These are phyloP conservation scores for Bryoerythrophyllum caledonicum DNA, from an alignment of 225 moss, liverwort and hornwort genomes.

Conservation along the genomic window DNA sequence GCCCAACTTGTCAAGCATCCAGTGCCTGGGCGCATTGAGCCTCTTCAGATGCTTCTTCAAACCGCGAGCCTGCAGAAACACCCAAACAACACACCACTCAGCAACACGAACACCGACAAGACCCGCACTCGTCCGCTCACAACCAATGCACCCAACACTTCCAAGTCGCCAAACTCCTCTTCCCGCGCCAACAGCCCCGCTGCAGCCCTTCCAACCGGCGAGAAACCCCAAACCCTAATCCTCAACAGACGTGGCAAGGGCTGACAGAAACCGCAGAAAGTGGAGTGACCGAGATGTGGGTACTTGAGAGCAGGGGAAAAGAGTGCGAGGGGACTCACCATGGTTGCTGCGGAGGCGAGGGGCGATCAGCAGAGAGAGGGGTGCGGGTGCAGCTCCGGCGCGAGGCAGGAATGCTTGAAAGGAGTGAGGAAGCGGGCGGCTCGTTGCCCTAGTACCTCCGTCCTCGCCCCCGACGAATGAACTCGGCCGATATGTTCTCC, in stretches of 20 bases:
- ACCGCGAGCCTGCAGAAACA: not conserved
- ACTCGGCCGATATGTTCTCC: not conserved
- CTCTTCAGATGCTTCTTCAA: not conserved
- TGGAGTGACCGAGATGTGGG: accelerated
- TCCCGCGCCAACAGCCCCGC: not conserved
- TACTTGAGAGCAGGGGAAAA: accelerated
- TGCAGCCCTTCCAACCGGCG: not conserved
- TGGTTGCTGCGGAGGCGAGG: not conserved
- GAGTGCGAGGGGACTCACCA: slow-evolving; percentile 14
- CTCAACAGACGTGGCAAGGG: not conserved
- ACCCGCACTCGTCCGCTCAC: not conserved
- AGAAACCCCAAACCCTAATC: not conserved
- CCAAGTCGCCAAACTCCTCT: not conserved
- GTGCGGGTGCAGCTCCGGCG: not conserved
- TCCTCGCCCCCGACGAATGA: not conserved
- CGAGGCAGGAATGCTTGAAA: not conserved
- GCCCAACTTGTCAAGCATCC: not conserved
- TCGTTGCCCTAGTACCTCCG: not conserved
- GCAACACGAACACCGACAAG: not conserved
- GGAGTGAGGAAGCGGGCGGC: not conserved
- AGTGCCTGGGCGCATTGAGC: not conserved
- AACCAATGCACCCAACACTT: not conserved
- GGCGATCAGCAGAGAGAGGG: not conserved
- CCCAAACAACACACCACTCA: not conserved
- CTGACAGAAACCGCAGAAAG: not conserved